Conservation (phyloP, 2,329 filamentous ascomycete species). For the Polychaeton citri region DNA sequence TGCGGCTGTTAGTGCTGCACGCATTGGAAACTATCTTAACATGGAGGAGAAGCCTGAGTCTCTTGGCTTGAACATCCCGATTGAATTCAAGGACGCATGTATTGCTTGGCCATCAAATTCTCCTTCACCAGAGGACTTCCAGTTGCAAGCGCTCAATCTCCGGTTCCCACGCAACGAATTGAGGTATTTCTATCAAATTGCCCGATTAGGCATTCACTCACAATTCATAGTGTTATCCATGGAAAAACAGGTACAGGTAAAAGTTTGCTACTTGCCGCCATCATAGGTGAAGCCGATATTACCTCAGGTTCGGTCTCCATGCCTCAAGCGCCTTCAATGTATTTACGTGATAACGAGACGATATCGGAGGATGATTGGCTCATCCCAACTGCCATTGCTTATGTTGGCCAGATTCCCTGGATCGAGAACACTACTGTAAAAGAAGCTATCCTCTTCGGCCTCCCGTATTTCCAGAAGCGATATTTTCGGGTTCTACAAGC, state of each 20-base stretch:
- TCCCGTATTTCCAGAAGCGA: conserved; percentile 54
- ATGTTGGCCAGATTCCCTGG: conserved; percentile 63
- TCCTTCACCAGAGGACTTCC: neutral
- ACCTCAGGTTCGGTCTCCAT: neutral
- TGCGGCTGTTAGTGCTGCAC: too few species aligned
- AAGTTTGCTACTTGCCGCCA: neutral
- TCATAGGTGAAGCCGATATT: neutral
- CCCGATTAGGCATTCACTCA: too few species aligned
- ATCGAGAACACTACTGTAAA: conserved; percentile 75
- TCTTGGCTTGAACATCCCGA: too few species aligned
- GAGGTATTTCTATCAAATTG: too few species aligned
- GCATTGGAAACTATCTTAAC: too few species aligned
- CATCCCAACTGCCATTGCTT: conserved; percentile 1
- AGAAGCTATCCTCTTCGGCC: conserved; percentile 79
- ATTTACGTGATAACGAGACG: neutral
- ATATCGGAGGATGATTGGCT: neutral
- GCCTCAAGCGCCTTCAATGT: neutral
- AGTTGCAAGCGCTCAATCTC: neutral
- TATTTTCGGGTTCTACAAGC: conserved; percentile 49
- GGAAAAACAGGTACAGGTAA: neutral
- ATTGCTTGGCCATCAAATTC: conserved; percentile 1
- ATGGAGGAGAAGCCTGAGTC: too few species aligned
- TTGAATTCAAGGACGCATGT: neutral
- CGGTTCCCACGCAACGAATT: too few species aligned
- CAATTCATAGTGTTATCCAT: too few species aligned